Conservation (phyloP, 305 asterid genomes). For the Solanum hybrid region DNA sequence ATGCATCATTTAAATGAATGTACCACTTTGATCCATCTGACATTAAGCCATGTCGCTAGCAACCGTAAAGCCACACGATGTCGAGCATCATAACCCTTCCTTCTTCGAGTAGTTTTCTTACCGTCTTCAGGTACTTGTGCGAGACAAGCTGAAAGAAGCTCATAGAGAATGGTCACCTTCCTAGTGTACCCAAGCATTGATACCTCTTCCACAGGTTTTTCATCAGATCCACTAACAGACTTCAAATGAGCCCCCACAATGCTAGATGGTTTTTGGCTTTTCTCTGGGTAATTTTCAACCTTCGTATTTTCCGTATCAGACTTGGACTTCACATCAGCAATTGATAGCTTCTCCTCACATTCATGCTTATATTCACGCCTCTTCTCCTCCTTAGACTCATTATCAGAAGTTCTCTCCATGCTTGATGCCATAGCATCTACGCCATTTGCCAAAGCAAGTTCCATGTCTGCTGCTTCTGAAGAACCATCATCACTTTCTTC, state of each 20-base stretch:
- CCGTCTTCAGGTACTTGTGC: constrained; percentile 47
- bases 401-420: constrained; percentile 45
- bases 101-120: constrained; percentile 33
- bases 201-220: constrained; percentile 59
- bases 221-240: constrained; percentile 31
- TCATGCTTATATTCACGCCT: constrained; percentile 62
- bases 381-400: constrained; percentile 51
- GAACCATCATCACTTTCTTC: constrained; percentile 50
- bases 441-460: constrained; percentile 57
- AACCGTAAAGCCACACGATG: constrained; percentile 86
- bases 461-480: constrained; percentile 45
- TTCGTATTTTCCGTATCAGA: constrained; percentile 17
- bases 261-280: constrained; percentile 23
- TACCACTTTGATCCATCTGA: constrained; percentile 89
- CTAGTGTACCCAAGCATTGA: constrained; percentile 54
- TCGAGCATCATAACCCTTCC: constrained; percentile 90
- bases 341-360: constrained; percentile 56
- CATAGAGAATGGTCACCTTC: constrained; percentile 70
- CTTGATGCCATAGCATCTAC: constrained; percentile 65
- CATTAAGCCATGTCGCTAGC: constrained; percentile 80
- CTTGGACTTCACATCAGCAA: constrained; percentile 27
- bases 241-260: constrained; percentile 24
- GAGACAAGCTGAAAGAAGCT: constrained; percentile 87
- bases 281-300: constrained; percentile 22
- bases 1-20: background rate